Base-by-base conservation (phyloP, 768 basidiomycete species). In the Botryobasidium botryosum region DNA sequence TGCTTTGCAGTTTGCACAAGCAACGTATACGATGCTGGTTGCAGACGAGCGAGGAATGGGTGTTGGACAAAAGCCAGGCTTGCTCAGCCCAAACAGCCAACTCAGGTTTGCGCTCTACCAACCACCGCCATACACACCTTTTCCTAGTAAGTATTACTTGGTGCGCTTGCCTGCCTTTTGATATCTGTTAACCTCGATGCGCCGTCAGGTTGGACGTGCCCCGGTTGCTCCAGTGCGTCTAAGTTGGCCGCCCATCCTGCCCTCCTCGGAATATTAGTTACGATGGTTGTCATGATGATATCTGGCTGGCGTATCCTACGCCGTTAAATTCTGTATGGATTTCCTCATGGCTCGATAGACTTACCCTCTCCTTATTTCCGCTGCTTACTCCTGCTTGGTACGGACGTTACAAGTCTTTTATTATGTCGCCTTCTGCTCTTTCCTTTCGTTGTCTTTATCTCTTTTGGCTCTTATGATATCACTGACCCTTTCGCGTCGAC, bases 71-170 rank as follows among this genome's bases (percentile, higher is more conserved):
- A n/a, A n/a, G n/a, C 70, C 74, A 0, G 88, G 90, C 2, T 68
- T 69, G 53, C 64, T 94, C 51, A 64, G 66, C 52, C 74, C 79
- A 35, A 82, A 84, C 55, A 69, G 69, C 33, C 73, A 68, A 1
- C 63, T 86, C 38, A 65, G 72, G 55, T 92, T 94, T 65, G 86
- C 85, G 35, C 61, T 94, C 54, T 94, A 91, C 55, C 75, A 75
- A 0, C 85, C 87, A 0, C 71, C 72, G 53, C 18, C 68, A 12
- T 86, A 87, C 57, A 83, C 78, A 1, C 68, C 75, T 4, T 56
- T 86, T 6, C 58, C 68, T 10, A 68, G 72, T 64, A 52, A 60
- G 62, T 59, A 17, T 40, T 28, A 17, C 20, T 47, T 45, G 26
- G 18, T 18, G 28, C 25, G 32, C 35, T 25, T 41, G 43, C 42